Evolutionary conservation across 2,329 filamentous ascomycete genomes (phyloP), one percentile per base, ranked within the genome.

Genomic region (Botrytis tulipae): DNA sequence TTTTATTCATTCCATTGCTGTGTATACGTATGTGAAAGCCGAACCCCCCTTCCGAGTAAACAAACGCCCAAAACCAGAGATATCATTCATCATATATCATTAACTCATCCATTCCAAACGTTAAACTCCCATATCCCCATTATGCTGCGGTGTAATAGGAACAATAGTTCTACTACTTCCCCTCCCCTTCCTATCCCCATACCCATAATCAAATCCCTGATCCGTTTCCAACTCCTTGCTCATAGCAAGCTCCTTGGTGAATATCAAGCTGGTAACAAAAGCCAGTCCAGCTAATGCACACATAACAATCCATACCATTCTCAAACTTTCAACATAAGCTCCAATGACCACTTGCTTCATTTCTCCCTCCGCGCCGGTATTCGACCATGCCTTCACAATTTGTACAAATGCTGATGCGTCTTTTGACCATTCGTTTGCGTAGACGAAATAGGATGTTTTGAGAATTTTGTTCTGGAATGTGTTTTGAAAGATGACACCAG

Each of bases 401-500:
- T 77, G 70, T 8, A 79, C 77, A n/a, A 78, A 73, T 1, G 73
- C 59, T 25, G 73, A 74, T n/a, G 76, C 73, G 29, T 79, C 75
- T 40, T 62, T 71, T 10, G 74, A 76, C 75, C 74, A 79, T 7
- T 66, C 46, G 10, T 74, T 65, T 22, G 74, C 76, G 35, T 71
- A 71, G 1, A 40, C 44, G 5, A 62, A 35, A 74, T 78, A 78
- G 22, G 71, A 59, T 1, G 72, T 78, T 18, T 40, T n/a, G 4
- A 74, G 51, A 20, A 80, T 73, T 22, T 78, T 79, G 22, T 74
- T 74, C 62, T 77, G 76, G 40, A 80, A 78, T 65, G 84, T 83
- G 76, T 92, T 93, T 81, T 93, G 90, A 82, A 93, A 92, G 72
- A 92, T 86, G 60, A 90, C 88, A 7, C 91, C 90, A 4, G 88